Evolutionary conservation across 2,329 filamentous ascomycete genomes (phyloP).

Genomic region (Phialophora expanda): DNA sequence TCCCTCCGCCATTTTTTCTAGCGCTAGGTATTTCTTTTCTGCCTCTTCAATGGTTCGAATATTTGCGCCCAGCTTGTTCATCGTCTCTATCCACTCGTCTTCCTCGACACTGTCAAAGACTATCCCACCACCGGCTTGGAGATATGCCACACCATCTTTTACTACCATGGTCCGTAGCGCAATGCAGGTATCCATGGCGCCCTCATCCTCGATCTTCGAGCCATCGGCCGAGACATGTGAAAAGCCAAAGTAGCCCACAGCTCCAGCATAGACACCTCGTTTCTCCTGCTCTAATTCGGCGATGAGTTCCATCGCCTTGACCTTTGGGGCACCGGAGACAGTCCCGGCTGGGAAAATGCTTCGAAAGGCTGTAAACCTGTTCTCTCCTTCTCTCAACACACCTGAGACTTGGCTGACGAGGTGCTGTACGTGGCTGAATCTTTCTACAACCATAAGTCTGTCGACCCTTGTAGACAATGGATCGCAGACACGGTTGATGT

Average conservation of each 20-base stretch:
- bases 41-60: slow-evolving; percentile 85
- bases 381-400: slow-evolving; percentile 79
- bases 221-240: slow-evolving; percentile 70
- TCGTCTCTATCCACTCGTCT: slow-evolving; percentile 94
- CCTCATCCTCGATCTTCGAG: slow-evolving; percentile 64
- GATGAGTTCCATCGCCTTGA: slow-evolving; percentile 95
- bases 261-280: slow-evolving; percentile 91
- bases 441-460: slow-evolving; percentile 89
- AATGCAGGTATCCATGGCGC: slow-evolving; percentile 89
- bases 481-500: slow-evolving; percentile 94
- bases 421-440: slow-evolving; percentile 97
- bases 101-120: slow-evolving; percentile 90
- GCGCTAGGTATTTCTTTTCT: slow-evolving; percentile 68
- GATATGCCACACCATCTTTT: slow-evolving; percentile 87
- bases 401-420: slow-evolving; percentile 95
- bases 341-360: slow-evolving; percentile 97
- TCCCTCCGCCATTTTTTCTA: slow-evolving; percentile 42
- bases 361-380: slow-evolving; percentile 91
- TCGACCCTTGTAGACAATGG: slow-evolving; percentile 88
- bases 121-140: slow-evolving; percentile 86
- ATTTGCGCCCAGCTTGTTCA: slow-evolving; percentile 93
- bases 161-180: slow-evolving; percentile 89
- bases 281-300: slow-evolving; percentile 93
- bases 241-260: slow-evolving; percentile 96
- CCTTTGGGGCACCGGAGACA: slow-evolving; percentile 93